Conservation (phyloP, 2,329 filamentous ascomycete genomes). For the Emergomyces orientalis region DNA sequence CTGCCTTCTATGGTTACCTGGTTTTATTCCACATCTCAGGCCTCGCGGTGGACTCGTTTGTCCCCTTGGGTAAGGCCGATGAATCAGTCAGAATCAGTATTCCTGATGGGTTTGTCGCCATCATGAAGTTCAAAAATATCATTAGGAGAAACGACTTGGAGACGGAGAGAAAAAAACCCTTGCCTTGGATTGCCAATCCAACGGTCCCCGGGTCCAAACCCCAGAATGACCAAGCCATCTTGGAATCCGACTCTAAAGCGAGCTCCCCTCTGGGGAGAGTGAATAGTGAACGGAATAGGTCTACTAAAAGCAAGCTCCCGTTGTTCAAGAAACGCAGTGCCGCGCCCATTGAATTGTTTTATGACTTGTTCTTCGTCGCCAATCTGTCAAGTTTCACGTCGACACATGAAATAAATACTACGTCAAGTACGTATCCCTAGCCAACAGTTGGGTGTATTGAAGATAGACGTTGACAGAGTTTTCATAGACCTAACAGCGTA, state of each 20-base stretch:
- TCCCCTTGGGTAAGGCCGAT: background rate
- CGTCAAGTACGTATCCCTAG: background rate
- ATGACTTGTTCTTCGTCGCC: constrained; percentile 54
- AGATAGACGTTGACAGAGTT: constrained; percentile 13
- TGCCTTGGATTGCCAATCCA: constrained; percentile 9
- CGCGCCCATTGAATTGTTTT: constrained; percentile 49
- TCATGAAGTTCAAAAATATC: constrained; percentile 13
- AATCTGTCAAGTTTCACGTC: constrained; percentile 56
- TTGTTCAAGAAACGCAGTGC: constrained; percentile 37
- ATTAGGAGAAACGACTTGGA: constrained; percentile 9
- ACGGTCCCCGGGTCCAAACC: background rate
- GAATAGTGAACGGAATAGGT: background rate
- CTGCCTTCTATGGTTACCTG: background rate
- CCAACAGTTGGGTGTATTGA: background rate
- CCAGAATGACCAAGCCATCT: background rate
- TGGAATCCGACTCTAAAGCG: background rate
- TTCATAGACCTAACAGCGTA: constrained; percentile 37
- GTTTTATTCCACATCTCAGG: background rate
- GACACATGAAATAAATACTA: constrained; percentile 44
- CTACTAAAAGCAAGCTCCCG: constrained; percentile 11
- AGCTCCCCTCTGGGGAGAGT: background rate
- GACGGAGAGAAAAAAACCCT: constrained; percentile 8
- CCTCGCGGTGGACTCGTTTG: background rate
- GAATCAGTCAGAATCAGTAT: background rate
- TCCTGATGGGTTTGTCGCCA: background rate